phyloP scores from a whole-genome alignment of 306 rosid species.

The Glycyrrhiza uralensis region DNA sequence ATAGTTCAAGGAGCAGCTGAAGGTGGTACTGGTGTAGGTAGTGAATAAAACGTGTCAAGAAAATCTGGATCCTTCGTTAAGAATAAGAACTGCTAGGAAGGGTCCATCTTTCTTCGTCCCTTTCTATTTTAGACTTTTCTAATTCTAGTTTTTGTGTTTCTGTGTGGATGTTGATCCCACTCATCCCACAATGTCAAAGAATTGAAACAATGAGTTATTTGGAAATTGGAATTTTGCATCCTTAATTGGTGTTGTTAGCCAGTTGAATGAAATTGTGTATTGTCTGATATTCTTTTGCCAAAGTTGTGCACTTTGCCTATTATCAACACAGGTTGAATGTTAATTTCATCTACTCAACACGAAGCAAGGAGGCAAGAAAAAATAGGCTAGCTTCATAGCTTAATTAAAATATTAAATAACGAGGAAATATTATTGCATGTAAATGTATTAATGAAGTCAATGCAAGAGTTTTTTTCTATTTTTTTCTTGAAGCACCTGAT shows the following conservation, averaged over 20 bases:
- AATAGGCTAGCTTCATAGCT: too few species aligned
- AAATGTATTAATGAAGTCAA: neutral
- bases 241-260: neutral
- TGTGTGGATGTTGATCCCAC: neutral
- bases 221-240: neutral
- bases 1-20: neutral
- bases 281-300: neutral
- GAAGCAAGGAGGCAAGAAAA: too few species aligned
- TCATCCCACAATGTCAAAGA: neutral
- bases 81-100: neutral
- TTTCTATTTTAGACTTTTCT: neutral
- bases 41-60: constrained; percentile 18
- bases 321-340: too few species aligned
- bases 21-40: constrained; percentile 20
- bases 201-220: neutral
- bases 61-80: neutral
- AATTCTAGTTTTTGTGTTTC: neutral
- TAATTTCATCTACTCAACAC: too few species aligned
- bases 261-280: neutral
- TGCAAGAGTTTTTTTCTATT: neutral
- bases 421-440: too few species aligned
- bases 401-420: too few species aligned
- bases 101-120: neutral
- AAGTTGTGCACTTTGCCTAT: too few species aligned
- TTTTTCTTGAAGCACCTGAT: neutral